Evolutionary conservation across 1,139 yeast genomes (phyloP).

Genomic region (Scheffersomyces insectosa): DNA sequence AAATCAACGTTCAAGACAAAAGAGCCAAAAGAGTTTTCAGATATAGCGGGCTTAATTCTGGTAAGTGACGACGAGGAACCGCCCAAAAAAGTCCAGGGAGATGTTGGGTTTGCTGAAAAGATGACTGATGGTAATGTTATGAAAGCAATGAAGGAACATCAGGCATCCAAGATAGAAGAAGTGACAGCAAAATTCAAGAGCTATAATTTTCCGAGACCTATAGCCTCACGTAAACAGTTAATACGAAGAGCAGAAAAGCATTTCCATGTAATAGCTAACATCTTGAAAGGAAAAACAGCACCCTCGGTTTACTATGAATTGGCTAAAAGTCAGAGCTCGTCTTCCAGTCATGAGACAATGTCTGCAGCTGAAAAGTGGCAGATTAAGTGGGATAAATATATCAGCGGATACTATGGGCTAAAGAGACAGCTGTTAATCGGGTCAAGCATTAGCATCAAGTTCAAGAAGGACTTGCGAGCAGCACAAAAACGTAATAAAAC

Average conservation of each 20-base stretch:
- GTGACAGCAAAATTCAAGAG: constrained; percentile 22
- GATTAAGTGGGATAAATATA: constrained; percentile 47
- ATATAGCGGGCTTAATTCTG: constrained; percentile 3
- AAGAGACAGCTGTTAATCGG: constrained; percentile 57
- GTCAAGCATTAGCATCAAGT: constrained; percentile 29
- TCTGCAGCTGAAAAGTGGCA: constrained; percentile 49
- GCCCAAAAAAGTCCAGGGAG: not conserved
- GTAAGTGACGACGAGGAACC: constrained; percentile 3
- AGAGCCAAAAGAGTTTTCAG: not conserved
- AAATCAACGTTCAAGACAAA: not conserved
- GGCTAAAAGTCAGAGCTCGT: constrained; percentile 41
- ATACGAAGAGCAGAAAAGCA: constrained; percentile 27
- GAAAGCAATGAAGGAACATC: constrained; percentile 14
- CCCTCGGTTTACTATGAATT: constrained; percentile 50
- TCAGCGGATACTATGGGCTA: constrained; percentile 66
- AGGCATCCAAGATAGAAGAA: constrained; percentile 13
- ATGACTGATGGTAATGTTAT: constrained; percentile 10
- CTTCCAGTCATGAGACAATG: constrained; percentile 44
- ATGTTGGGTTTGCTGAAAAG: constrained; percentile 7
- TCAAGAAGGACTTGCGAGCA: constrained; percentile 24
- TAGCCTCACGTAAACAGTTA: constrained; percentile 25
- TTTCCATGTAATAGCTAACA: constrained; percentile 34
- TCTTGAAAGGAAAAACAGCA: constrained; percentile 41
- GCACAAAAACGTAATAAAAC: constrained; percentile 38
- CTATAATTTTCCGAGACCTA: constrained; percentile 26